Evolutionary conservation across 2,329 filamentous ascomycete genomes (phyloP), one percentile per base, ranked within the genome.

Genomic region (Zasmidium angulare): DNA sequence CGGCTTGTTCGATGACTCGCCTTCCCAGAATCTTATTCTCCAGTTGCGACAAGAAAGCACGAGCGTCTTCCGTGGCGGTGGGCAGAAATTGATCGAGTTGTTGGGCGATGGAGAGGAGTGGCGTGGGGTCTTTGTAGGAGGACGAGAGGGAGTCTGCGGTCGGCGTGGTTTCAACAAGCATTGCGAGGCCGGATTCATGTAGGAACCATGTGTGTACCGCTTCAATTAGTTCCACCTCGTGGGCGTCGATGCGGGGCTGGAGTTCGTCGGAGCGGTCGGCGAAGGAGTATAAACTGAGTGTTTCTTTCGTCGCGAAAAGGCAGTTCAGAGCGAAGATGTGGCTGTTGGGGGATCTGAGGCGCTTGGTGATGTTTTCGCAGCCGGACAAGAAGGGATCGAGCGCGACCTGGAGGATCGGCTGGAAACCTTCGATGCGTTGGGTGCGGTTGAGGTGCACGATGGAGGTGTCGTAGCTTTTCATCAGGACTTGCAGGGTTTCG

Each of bases 41-140:
- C 1, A 99, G 77, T 46, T 85, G 80, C 64, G 88, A 88, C 23
- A 98, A 75, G 61, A 91, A 90, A 53, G 95, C 89, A 67, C 90
- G 86, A 2, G 93, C 93, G 72, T 99, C 95, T 81, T 97, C 93
- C 26, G 96, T 82, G 2, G 93, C 95, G 1, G 91, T 96, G 0
- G 95, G 93, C 22, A 99, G 79, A 76, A 98, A 99, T 61, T 91
- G 87, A 70, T 99, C 95, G 6, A 99, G 81, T 46, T 82, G 84
- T 68, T 93, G 90, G 68, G 90, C 90, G 1, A 88, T 86, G 52
- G 81, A 77, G 1, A 83, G 77, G n/a, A 98, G 79, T 26, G 77
- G 64, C 6, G 56, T 50, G 2, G 69, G 68, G 50, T 70, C 64
- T 53, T 66, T 66, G 58, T 70, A 71, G 7, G 64, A 67, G 2